Base-by-base conservation (phyloP, 2,329 filamentous ascomycete genomes). In the Diaporthe vaccinii region DNA sequence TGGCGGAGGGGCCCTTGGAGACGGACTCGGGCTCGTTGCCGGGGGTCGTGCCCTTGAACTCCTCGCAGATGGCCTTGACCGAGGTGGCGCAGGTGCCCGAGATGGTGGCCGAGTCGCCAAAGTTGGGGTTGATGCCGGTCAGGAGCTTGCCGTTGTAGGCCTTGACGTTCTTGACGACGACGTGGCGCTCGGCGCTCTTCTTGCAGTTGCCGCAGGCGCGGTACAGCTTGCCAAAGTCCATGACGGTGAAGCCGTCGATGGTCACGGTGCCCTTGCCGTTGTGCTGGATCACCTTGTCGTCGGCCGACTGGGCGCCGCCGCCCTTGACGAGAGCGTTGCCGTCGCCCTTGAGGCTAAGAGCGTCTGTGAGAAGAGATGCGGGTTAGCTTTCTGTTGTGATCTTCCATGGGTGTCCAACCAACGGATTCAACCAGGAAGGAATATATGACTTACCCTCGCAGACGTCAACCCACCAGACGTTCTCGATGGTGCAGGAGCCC, bases 171-270 rank as follows among this genome's bases (percentile, higher is more conserved):
- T 85, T 82, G 39, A 88, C 81, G 76, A 86, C 82, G 41, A 88
- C 85, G 76, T 87, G 86, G 25, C 87, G 84, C 74, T 84, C 83
- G 77, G 84, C 84, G 72, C 74, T 76, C 2, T 44, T 39, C 67
- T 80, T 74, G 76, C 79, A 84, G 83, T 89, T 89, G 73, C 87
- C 87, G 78, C 87, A 88, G 9, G 86, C 86, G 36, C 86, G 85
- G 79, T 87, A 87, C 44, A 88, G 79, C 79, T 89, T 89, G 76
- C 86, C 86, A 74, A 87, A 87, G 80, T 88, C 83, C 28, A 84
- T 80, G 70, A 81, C 85, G 76, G 85, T 86, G 81, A 85, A 84
- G 75, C 84, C 78, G 20, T 79, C 78, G 31, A 82, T 79, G 2
- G 78, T 73, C 8, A 83, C 73, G 15, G 82, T 84, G 72, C 84